Conservation (phyloP, 2,329 filamentous ascomycete species). For the Aspergillus ustus region DNA sequence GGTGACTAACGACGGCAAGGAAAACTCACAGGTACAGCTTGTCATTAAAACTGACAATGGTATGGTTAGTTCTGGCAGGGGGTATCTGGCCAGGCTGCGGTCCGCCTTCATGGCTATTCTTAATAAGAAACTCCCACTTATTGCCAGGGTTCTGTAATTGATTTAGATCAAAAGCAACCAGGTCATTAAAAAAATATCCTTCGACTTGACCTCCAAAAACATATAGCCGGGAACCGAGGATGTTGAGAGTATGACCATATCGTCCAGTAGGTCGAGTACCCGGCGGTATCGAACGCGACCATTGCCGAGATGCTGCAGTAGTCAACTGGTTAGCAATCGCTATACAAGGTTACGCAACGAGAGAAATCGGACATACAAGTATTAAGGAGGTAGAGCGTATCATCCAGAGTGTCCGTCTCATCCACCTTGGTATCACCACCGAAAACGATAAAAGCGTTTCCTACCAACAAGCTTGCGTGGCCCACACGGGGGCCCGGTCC, state of each 20-base stretch:
- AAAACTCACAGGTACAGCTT: conserved; percentile 83
- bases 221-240: conserved; percentile 94
- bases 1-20: not conserved
- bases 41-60: conserved; percentile 88
- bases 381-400: conserved; percentile 94
- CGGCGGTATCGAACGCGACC: conserved; percentile 90
- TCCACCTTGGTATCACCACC: conserved; percentile 98
- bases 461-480: conserved; percentile 89
- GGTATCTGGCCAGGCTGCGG: conserved; percentile 70
- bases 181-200: conserved; percentile 96
- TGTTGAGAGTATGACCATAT: conserved; percentile 96
- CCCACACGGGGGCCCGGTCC: conserved; percentile 94
- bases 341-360: not conserved
- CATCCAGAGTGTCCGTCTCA: conserved; percentile 86
- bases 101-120: conserved; percentile 66
- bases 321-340: conserved; percentile 21
- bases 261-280: conserved; percentile 84
- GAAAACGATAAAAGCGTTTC: conserved; percentile 98
- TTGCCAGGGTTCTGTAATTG: conserved; percentile 89
- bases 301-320: conserved; percentile 84
- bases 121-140: conserved; percentile 90
- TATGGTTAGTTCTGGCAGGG: conserved; percentile 91
- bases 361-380: conserved; percentile 73
- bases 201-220: conserved; percentile 98
- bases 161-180: conserved; percentile 94